Evolutionary conservation across 257 asterid species (phyloP).

Genomic region (Nicotiana tomentosiformis): DNA sequence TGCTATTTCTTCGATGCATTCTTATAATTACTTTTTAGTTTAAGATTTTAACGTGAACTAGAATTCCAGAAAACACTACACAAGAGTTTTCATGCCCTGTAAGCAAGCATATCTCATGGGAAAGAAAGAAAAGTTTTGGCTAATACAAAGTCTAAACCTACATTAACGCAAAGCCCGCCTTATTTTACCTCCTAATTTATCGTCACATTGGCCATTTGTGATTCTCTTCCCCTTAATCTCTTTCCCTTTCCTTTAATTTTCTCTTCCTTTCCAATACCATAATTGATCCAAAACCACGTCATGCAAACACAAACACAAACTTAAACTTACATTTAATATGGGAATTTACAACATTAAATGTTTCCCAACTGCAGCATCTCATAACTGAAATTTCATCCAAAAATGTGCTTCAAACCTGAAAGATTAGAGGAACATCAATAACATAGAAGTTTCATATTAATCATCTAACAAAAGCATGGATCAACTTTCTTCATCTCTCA

Average conservation of each 20-base stretch:
- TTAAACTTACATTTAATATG: not conserved
- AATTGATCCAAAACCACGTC: not conserved
- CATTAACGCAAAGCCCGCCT: not conserved
- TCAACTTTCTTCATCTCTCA: slow-evolving; percentile 42
- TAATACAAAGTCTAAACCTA: not conserved
- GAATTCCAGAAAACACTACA: not conserved
- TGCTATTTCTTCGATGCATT: no score
- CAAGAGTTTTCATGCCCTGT: not conserved
- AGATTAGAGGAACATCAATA: not conserved
- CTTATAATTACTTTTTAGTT: not conserved
- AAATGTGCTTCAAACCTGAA: not conserved
- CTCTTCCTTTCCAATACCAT: not conserved
- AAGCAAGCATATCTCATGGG: not conserved
- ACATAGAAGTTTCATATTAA: not conserved
- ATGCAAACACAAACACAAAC: not conserved
- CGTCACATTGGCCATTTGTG: not conserved
- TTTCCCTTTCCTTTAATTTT: not conserved
- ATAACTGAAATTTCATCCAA: not conserved
- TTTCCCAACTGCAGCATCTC: not conserved
- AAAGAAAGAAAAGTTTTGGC: not conserved
- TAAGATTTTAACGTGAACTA: not conserved
- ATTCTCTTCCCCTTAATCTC: not conserved
- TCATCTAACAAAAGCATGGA: slow-evolving; percentile 21
- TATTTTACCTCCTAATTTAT: not conserved
- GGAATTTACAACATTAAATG: not conserved